Evolutionary conservation across 495 filamentous ascomycete species (phyloP), one percentile per base, ranked within the genome.

Genomic region (Penicillium nucicola): DNA sequence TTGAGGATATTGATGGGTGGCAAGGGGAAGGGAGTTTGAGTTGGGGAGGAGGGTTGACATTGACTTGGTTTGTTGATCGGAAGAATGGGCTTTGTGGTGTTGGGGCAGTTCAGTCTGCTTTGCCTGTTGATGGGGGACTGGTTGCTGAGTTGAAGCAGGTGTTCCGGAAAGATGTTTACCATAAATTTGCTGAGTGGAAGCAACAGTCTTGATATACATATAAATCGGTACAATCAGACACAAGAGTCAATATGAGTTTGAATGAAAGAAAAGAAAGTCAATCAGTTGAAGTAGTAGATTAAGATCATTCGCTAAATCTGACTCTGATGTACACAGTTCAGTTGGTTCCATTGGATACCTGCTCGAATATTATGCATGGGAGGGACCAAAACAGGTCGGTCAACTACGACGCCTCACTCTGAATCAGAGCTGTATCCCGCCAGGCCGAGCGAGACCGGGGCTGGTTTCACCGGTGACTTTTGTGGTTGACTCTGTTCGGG

Each of bases 41-140:
- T 12, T 71, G 70, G 68, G 67, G 68, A 14, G 74, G 71, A 20
- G 68, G 60, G 14, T 42, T 56, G 41, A 73, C 70, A 2, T 56
- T 73, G 19, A 38, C 69, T 23, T 71, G 66, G 65, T 78, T 78
- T 36, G 64, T 77, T 50, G 74, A 78, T 55, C 71, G 69, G 18
- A 69, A 69, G 60, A 77, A 75, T 48, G 67, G 51, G 3, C 56
- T 78, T 12, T 77, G 75, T 48, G 72, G 65, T 15, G 36, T 76
- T 12, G 68, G 60, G 10, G 75, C 74, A 15, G 18, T 72, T 11
- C 69, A 74, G 45, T 56, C 67, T 14, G 23, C 58, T 28, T 48
- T 76, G 37, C 72, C 75, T 15, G 22, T 71, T 9, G 69, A 76
- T 50, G 36, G 11, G 6, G 52, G 52, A 0, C n/a, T 49, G 9